phyloP scores from a whole-genome alignment of 2,329 filamentous ascomycete genomes.

The Ophiognomonia clavigignenti-juglandacearum region DNA sequence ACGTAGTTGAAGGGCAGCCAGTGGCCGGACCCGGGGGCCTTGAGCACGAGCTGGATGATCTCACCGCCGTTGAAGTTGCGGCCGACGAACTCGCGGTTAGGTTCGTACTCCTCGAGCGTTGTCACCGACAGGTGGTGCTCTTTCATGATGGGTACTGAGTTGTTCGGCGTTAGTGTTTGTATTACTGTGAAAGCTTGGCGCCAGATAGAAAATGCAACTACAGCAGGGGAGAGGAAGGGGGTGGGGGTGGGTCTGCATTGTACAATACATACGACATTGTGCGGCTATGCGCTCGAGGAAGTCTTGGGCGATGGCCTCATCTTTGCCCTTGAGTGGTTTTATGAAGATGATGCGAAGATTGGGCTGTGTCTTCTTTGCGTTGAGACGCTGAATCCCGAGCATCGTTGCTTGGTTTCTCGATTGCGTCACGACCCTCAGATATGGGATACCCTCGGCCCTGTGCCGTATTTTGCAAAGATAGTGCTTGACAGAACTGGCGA shows the following conservation, averaged over 20 bases:
- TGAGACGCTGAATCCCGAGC: slow-evolving; percentile 77
- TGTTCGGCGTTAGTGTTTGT: slow-evolving; percentile 1
- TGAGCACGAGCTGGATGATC: slow-evolving; percentile 78
- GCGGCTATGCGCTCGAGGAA: slow-evolving; percentile 75
- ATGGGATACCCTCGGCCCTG: too few relatives aligned
- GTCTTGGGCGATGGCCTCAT: slow-evolving; percentile 59
- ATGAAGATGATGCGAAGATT: slow-evolving; percentile 82
- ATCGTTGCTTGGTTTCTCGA: slow-evolving; percentile 37
- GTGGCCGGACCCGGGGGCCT: slow-evolving; percentile 55
- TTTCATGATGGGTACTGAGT: slow-evolving; percentile 62
- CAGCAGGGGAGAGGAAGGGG: too few relatives aligned
- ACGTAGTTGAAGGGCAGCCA: slow-evolving; percentile 84
- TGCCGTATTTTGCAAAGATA: too few relatives aligned
- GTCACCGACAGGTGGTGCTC: slow-evolving; percentile 60
- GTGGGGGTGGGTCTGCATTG: slow-evolving; percentile 17
- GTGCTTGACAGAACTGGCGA: too few relatives aligned
- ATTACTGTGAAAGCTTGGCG: too few relatives aligned
- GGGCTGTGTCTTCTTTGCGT: slow-evolving; percentile 67
- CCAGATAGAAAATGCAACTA: too few relatives aligned
- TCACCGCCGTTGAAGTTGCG: slow-evolving; percentile 90
- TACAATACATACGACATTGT: slow-evolving; percentile 56
- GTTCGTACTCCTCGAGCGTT: slow-evolving; percentile 74
- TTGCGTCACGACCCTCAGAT: slow-evolving; percentile 7
- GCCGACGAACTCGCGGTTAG: slow-evolving; percentile 78
- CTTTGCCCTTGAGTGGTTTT: slow-evolving; percentile 65